These are phyloP conservation scores for Kazachstania sp. DNA, from an alignment of 1,139 yeast genomes.

Conservation along the genomic window DNA sequence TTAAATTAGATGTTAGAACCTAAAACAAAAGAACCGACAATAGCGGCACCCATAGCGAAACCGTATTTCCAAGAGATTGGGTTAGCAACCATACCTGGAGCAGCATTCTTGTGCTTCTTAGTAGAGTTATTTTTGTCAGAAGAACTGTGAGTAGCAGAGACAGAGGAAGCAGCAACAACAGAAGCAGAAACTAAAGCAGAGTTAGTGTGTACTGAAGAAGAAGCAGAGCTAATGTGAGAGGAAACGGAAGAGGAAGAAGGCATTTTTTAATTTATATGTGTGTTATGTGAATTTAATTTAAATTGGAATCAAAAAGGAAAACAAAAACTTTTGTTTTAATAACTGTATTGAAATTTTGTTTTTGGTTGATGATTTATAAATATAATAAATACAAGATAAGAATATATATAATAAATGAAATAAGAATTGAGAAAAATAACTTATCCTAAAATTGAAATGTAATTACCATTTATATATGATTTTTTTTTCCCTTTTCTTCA, in stretches of 20 bases:
- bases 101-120: constrained; percentile 14
- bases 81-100: constrained; percentile 25
- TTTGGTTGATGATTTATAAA: too few relatives aligned
- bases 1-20: constrained; percentile 12
- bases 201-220: constrained; percentile 13
- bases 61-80: constrained; percentile 31
- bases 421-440: too few relatives aligned
- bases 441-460: too few relatives aligned
- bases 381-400: too few relatives aligned
- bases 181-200: constrained; percentile 18
- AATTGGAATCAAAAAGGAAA: too few relatives aligned
- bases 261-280: too few relatives aligned
- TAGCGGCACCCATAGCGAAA: constrained; percentile 24
- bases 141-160: constrained; percentile 9
- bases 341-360: too few relatives aligned
- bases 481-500: too few relatives aligned
- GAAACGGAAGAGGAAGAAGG: not conserved
- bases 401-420: too few relatives aligned
- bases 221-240: not conserved
- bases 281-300: too few relatives aligned
- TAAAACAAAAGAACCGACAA: constrained; percentile 28
- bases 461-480: too few relatives aligned
- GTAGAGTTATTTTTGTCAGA: constrained; percentile 7
- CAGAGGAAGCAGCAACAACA: constrained; percentile 22
- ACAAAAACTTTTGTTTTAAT: too few relatives aligned